Percentiles rank a stretch among this genome's conserved stretches.
These are phyloP conservation scores for Lepidium africanum DNA, from an alignment of 345 rosid species.

Conservation along the genomic window DNA sequence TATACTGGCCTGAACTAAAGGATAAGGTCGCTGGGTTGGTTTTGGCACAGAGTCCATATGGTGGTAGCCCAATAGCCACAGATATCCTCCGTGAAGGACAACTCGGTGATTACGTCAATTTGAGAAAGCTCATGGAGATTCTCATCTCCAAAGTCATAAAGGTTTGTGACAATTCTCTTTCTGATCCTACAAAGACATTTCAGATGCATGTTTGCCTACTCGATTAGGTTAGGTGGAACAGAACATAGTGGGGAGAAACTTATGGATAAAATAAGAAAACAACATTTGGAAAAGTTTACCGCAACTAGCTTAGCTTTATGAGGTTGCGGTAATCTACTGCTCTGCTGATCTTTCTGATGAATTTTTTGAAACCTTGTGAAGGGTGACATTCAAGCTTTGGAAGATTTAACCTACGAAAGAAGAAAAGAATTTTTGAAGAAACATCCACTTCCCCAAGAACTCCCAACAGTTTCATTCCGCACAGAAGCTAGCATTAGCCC, in stretches of 20 bases:
- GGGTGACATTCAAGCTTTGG: constrained; percentile 95
- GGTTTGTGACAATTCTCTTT: constrained; percentile 36
- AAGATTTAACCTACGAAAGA: constrained; percentile 86
- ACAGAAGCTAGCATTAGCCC: constrained; percentile 85
- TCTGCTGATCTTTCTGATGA: not conserved
- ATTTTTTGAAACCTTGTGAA: not conserved
- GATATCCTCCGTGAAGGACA: constrained; percentile 94
- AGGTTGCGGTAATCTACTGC: not conserved
- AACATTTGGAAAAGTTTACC: not conserved
- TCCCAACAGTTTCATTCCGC: constrained; percentile 81
- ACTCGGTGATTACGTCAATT: constrained; percentile 83
- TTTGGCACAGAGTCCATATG: constrained; percentile 90
- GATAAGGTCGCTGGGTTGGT: constrained; percentile 93
- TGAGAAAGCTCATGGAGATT: constrained; percentile 82
- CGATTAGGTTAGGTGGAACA: not conserved
- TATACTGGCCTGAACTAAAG: constrained; percentile 91
- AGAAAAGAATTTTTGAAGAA: constrained; percentile 73
- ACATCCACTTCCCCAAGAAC: constrained; percentile 64
- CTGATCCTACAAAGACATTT: not conserved
- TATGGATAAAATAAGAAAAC: not conserved
- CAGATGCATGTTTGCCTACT: not conserved
- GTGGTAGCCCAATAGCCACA: constrained; percentile 91
- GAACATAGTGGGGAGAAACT: not conserved
- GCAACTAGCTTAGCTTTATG: not conserved
- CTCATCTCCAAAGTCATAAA: constrained; percentile 84